Base-by-base conservation (phyloP, 2,329 filamentous ascomycete species). In the Alternaria gaisen region DNA sequence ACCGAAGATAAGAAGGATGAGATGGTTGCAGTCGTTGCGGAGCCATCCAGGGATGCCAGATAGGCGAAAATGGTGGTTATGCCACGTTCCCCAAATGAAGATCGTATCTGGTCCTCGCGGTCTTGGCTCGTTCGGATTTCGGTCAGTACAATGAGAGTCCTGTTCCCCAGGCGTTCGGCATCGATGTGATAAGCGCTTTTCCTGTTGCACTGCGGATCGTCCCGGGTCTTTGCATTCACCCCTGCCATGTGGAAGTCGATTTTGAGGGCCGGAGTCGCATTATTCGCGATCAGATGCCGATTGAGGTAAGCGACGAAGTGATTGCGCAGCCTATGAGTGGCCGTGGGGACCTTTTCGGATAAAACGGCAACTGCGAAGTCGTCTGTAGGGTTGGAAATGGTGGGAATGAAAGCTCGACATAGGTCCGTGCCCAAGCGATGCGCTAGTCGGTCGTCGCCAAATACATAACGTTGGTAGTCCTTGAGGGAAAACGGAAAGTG, bases 381-480 rank as follows among this genome's bases (percentile, higher is more conserved):
- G 56, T 60, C 55, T 53, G 56, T 54, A 40, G 63, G 52, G 50
- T 50, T 63, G 47, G 67, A 66, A 59, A 66, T 63, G 40, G 50
- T 53, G 53, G 61, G 54, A 56, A 72, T 65, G 58, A 70, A 71
- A 42, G 68, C 67, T 61, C 66, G 67, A 67, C 68, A 68, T 61
- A 69, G 67, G 57, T 70, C 67, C 56, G 67, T 72, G 63, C 70
- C 70, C 53, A 71, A 63, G 30, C 58, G 64, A 54, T 67, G 58
- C 63, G 70, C 68, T 68, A 70, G 60, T 57, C 58, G 64, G 60
- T 66, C 67, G 60, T 71, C 67, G 40, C 70, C 70, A 56, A 72
- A 72, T n/a, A 71, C 56, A 51, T 70, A 72, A 41, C 63, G 65
- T 50, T 71, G 68, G 50, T 71, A 72, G 40, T 71, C 68, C 14